Percentiles rank a stretch among this genome's conserved stretches.
phyloP scores from a whole-genome alignment of 495 filamentous ascomycete species.

The Diplogelasinospora grovesii region DNA sequence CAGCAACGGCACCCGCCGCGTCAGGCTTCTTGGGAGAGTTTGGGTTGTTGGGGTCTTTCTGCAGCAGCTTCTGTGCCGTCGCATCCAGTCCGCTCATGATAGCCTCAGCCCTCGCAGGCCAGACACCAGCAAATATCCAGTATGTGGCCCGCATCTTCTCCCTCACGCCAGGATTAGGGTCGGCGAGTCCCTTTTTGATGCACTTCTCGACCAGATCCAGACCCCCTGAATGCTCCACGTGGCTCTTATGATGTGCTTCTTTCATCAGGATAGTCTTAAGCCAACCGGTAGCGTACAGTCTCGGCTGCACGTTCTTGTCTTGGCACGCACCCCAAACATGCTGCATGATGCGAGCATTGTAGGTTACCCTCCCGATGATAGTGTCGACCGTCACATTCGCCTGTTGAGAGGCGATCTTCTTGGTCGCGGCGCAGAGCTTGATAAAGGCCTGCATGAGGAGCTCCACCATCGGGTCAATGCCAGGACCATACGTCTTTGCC shows the following conservation, averaged over 20 bases:
- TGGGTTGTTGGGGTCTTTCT: constrained; percentile 76
- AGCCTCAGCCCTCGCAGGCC: constrained; percentile 68
- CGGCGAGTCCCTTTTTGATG: constrained; percentile 75
- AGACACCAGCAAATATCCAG: constrained; percentile 71
- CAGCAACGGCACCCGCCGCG: constrained; percentile 41
- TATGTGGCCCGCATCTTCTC: constrained; percentile 77
- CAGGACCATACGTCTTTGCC: constrained; percentile 65
- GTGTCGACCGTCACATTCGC: constrained; percentile 69
- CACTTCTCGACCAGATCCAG: constrained; percentile 79
- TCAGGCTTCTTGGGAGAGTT: constrained; percentile 56
- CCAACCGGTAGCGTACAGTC: constrained; percentile 75
- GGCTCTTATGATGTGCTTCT: constrained; percentile 68
- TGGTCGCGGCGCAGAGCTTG: constrained; percentile 78
- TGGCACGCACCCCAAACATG: constrained; percentile 72
- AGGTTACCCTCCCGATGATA: constrained; percentile 71
- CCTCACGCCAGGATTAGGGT: constrained; percentile 81
- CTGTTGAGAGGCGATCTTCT: constrained; percentile 79
- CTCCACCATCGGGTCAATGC: constrained; percentile 83
- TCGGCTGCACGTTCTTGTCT: constrained; percentile 86
- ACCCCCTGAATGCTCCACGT: constrained; percentile 76
- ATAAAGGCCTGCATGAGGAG: constrained; percentile 82
- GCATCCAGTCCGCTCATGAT: constrained; percentile 70
- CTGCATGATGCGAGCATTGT: constrained; percentile 70
- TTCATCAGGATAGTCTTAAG: constrained; percentile 72
- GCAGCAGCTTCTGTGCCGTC: constrained; percentile 64